Percentiles rank a stretch among this genome's conserved stretches.
phyloP scores from a whole-genome alignment of 352 stramenopile genomes.

The Vaucheria bursata region DNA sequence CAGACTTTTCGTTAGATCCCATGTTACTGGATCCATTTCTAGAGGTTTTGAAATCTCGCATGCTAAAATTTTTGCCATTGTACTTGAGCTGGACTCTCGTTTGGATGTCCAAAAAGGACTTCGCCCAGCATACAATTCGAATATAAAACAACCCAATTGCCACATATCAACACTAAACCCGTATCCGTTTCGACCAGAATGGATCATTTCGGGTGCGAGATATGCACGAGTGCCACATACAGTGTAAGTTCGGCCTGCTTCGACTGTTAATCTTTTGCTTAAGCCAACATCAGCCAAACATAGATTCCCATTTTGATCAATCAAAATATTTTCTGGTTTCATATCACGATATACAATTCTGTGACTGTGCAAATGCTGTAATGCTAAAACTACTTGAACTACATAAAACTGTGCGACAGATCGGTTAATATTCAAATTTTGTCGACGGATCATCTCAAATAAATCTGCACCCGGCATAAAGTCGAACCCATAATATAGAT shows the following conservation, averaged over 20 bases:
- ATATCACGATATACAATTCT: slow-evolving; percentile 83
- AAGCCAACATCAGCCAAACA: slow-evolving; percentile 89
- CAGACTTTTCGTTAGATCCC: background rate
- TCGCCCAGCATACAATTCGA: slow-evolving; percentile 25
- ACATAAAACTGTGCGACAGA: slow-evolving; percentile 64
- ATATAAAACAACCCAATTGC: slow-evolving; percentile 47
- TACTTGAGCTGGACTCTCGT: too few species aligned
- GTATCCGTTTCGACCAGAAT: background rate
- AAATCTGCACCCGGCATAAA: slow-evolving; percentile 38
- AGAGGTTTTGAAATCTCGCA: background rate
- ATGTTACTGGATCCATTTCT: background rate
- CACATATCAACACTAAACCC: slow-evolving; percentile 42
- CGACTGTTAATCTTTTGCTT: slow-evolving; percentile 43
- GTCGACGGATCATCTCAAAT: slow-evolving; percentile 34
- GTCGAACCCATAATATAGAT: slow-evolving; percentile 41
- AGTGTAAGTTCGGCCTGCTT: slow-evolving; percentile 18
- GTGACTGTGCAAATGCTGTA: slow-evolving; percentile 71
- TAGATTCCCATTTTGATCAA: slow-evolving; percentile 74
- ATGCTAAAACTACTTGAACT: slow-evolving; percentile 67
- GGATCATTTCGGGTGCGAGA: slow-evolving; percentile 46
- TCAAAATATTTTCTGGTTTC: slow-evolving; percentile 78
- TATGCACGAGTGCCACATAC: slow-evolving; percentile 45
- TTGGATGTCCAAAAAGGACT: background rate
- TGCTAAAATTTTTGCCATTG: background rate
- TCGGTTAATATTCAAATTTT: slow-evolving; percentile 16